A percentile compares a stretch with the other conserved stretches of the same genome.
phyloP scores from a whole-genome alignment of 345 rosid species.

The sweet orange (Citrus sinensis) region DNA sequence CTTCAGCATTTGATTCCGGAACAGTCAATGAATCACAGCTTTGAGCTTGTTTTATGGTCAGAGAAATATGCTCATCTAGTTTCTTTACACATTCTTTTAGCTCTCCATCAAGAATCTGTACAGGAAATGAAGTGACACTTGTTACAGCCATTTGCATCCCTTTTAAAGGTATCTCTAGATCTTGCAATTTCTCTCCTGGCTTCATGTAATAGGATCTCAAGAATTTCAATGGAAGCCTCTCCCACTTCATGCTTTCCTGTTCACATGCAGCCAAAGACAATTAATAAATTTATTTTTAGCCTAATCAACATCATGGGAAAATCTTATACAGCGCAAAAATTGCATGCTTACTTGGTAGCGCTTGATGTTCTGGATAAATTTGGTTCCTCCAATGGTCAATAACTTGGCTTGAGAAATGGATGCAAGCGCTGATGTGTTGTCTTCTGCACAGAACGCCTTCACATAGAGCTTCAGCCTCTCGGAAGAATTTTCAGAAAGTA shows the following conservation, averaged over 20 bases:
- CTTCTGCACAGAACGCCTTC: conserved; percentile 55
- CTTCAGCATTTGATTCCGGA: conserved; percentile 46
- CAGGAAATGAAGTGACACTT: conserved; percentile 33
- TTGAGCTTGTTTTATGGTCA: conserved; percentile 36
- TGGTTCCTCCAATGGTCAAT: conserved; percentile 35
- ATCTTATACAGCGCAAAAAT: background rate
- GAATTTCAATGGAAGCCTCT: conserved; percentile 58
- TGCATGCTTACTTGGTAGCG: conserved; percentile 47
- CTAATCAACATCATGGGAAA: no score
- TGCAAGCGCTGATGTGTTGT: conserved; percentile 40
- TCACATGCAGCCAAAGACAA: background rate
- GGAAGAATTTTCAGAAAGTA: conserved; percentile 47
- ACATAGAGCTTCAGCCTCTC: conserved; percentile 61
- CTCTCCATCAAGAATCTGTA: conserved; percentile 29
- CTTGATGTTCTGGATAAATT: conserved; percentile 48
- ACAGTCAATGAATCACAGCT: conserved; percentile 38
- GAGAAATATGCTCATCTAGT: conserved; percentile 43
- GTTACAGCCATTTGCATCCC: conserved; percentile 82
- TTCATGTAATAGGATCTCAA: conserved; percentile 35
- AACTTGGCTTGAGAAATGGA: conserved; percentile 61
- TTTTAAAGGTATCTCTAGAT: conserved; percentile 52
- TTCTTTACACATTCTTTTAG: conserved; percentile 34
- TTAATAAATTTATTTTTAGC: background rate
- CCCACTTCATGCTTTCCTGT: conserved; percentile 84
- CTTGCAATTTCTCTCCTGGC: conserved; percentile 48